phyloP scores from a whole-genome alignment of 257 asterid genomes.

The Nicotiana undulata region DNA sequence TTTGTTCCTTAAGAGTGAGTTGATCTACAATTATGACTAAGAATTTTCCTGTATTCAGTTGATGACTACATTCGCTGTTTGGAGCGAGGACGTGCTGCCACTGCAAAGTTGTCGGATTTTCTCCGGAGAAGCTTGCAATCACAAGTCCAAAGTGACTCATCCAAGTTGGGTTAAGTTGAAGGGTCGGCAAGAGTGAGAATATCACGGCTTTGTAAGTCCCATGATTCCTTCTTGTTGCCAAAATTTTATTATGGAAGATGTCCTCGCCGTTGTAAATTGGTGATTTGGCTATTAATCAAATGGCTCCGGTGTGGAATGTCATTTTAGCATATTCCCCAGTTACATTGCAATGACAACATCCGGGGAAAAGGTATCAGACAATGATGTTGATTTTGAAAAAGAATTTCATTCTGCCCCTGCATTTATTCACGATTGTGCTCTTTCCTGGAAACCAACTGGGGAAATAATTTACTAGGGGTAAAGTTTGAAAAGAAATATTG shows the following conservation, averaged over 20 bases:
- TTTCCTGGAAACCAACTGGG: too few relatives aligned
- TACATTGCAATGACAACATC: background rate
- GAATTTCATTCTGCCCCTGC: too few relatives aligned
- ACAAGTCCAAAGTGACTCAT: conserved; percentile 22
- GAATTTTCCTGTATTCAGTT: conserved; percentile 30
- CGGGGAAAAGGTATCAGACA: background rate
- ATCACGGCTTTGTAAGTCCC: background rate
- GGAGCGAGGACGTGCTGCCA: conserved; percentile 70
- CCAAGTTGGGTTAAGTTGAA: conserved; percentile 28
- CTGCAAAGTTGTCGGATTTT: conserved; percentile 53
- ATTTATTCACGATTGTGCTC: too few relatives aligned
- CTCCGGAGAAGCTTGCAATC: conserved; percentile 65
- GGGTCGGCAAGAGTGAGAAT: background rate
- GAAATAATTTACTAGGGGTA: too few relatives aligned
- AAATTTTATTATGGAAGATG: background rate
- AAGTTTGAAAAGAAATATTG: too few relatives aligned
- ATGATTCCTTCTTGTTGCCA: background rate
- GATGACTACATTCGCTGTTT: conserved; percentile 67
- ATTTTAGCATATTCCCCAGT: background rate
- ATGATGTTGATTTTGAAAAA: too few relatives aligned
- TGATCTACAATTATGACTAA: background rate
- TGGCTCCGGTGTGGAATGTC: background rate
- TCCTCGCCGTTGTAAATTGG: background rate
- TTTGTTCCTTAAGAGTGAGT: background rate
- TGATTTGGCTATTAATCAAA: background rate